A percentile compares a stretch with the other conserved stretches of the same genome.
Conservation (phyloP, 192 early-diverging fungal species). For the Gryganskiella cystojenkinii region DNA sequence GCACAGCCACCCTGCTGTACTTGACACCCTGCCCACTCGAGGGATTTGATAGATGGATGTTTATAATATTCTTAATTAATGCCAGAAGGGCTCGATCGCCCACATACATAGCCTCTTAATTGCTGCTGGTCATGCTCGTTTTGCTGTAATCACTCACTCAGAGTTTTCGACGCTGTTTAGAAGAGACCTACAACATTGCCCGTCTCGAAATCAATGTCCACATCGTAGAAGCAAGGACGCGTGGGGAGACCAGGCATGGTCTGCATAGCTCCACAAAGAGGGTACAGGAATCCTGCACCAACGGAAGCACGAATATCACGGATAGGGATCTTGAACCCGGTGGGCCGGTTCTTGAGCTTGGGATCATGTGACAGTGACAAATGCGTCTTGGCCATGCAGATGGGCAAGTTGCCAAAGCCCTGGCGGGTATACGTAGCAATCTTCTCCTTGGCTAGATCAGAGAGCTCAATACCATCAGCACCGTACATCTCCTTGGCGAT, state of each 20-base stretch:
- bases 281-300: conserved; percentile 98
- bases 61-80: no score
- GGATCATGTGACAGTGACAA: conserved; percentile 94
- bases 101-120: no score
- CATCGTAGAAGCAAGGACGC: conserved; percentile 96
- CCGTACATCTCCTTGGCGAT: conserved; percentile 97
- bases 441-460: conserved; percentile 86
- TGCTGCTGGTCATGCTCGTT: no score
- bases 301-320: conserved; percentile 95
- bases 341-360: conserved; percentile 91
- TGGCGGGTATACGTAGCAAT: conserved; percentile 86
- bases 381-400: conserved; percentile 99
- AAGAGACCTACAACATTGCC: conserved; percentile 91
- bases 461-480: conserved; percentile 90
- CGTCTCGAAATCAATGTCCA: conserved; percentile 89
- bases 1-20: no score
- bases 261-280: conserved; percentile 95
- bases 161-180: no score
- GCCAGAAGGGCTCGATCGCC: no score
- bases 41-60: no score
- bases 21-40: no score
- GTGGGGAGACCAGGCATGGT: conserved; percentile 99
- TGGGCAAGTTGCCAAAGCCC: conserved; percentile 92
- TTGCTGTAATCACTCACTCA: no score
- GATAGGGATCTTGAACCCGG: conserved; percentile 91